Evolutionary conservation across 1,284 basidiomycete genomes (phyloP).

Genomic region (Leccinum idahoense): DNA sequence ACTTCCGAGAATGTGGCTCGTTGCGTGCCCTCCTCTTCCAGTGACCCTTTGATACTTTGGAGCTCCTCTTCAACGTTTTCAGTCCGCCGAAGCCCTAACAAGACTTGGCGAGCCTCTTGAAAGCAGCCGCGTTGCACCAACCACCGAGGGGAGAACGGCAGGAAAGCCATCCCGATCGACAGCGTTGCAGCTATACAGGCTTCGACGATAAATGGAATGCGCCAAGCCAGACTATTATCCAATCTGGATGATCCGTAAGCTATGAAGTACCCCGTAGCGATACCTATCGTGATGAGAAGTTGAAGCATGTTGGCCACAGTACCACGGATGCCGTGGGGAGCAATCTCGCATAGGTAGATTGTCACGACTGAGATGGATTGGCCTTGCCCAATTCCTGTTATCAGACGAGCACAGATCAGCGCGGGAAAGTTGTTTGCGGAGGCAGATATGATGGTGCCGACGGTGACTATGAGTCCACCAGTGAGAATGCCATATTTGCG

Average conservation of each 20-base stretch:
- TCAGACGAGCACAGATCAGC: constrained; percentile 42
- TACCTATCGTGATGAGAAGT: constrained; percentile 42
- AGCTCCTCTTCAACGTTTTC: constrained; percentile 22
- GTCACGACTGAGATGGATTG: constrained; percentile 45
- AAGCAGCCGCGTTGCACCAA: constrained; percentile 39
- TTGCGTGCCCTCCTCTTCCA: constrained; percentile 20
- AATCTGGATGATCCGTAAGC: constrained; percentile 42
- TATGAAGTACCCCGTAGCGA: constrained; percentile 46
- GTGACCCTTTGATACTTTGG: constrained; percentile 15
- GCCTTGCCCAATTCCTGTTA: constrained; percentile 46
- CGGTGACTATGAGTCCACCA: constrained; percentile 37
- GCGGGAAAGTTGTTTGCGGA: constrained; percentile 30
- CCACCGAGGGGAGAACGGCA: constrained; percentile 54
- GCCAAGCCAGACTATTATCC: constrained; percentile 40
- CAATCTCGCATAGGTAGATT: constrained; percentile 42
- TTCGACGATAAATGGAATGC: constrained; percentile 43
- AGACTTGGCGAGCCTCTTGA: constrained; percentile 36
- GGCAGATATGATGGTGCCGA: constrained; percentile 35
- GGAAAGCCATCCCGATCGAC: constrained; percentile 41
- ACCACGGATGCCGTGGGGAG: constrained; percentile 39
- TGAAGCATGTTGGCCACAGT: constrained; percentile 41
- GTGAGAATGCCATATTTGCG: constrained; percentile 43
- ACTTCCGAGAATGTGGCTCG: constrained; percentile 25
- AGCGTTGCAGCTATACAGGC: constrained; percentile 35
- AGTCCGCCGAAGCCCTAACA: constrained; percentile 12